A percentile compares a stretch with the other conserved stretches of the same genome.
phyloP scores from a whole-genome alignment of 495 filamentous ascomycete genomes.

The Cryomyces minteri region DNA sequence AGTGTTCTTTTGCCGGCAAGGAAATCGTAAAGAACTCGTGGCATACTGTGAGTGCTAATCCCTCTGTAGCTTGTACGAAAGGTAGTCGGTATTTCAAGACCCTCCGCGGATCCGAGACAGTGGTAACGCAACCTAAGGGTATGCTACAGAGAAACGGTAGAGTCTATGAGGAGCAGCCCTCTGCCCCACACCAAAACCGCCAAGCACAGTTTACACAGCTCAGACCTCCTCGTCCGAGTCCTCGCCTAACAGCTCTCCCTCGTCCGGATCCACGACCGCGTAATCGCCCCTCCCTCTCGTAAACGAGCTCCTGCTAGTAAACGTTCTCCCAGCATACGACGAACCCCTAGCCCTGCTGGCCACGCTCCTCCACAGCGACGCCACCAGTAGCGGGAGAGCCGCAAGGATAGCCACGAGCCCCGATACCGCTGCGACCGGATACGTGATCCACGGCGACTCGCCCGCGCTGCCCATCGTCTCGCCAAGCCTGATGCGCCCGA shows the following conservation, averaged over 20 bases:
- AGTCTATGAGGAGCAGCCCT: no score
- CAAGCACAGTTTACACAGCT: no score
- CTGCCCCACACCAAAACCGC: no score
- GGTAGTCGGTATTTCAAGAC: no score
- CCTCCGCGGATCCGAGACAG: no score
- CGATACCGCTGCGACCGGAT: constrained; percentile 61
- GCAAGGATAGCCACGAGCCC: constrained; percentile 57
- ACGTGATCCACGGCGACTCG: constrained; percentile 48
- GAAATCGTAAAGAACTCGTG: no score
- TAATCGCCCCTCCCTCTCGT: constrained; percentile 73
- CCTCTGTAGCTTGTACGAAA: no score
- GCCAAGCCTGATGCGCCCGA: constrained; percentile 75
- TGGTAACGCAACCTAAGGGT: no score
- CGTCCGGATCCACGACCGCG: constrained; percentile 71
- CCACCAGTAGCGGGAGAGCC: constrained; percentile 52
- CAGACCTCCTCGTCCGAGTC: constrained; percentile 77
- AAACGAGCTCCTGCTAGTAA: constrained; percentile 71
- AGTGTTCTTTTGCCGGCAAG: no score
- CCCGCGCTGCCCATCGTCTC: constrained; percentile 33
- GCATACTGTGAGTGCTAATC: no score
- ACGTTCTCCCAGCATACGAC: constrained; percentile 31
- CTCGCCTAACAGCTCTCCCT: constrained; percentile 79
- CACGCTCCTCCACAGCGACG: constrained; percentile 46
- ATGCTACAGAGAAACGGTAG: no score
- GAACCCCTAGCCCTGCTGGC: constrained; percentile 20